Percentiles rank a stretch among this genome's conserved stretches.
Evolutionary conservation across 441 rosid genomes (phyloP).

Genomic region (Omphalea diandra): DNA sequence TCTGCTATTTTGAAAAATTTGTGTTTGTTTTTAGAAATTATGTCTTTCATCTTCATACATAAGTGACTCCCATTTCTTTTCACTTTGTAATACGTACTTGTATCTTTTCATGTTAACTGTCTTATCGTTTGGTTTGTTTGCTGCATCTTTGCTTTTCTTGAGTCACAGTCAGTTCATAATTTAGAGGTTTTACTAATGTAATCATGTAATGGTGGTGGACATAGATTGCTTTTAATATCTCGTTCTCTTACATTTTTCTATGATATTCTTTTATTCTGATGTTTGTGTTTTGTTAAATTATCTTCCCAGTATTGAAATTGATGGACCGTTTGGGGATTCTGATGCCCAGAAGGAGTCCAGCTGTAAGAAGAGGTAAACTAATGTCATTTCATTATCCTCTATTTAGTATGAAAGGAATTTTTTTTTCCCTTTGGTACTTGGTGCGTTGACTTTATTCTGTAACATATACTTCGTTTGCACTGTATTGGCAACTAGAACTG

Average conservation of each 20-base stretch:
- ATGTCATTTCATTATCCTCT: not conserved
- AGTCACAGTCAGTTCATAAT: not conserved
- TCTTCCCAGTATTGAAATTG: constrained; percentile 54
- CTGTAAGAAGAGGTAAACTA: constrained; percentile 72
- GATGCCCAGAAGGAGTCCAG: constrained; percentile 65
- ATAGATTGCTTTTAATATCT: not conserved
- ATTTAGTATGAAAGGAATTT: not conserved
- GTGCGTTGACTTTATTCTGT: not conserved
- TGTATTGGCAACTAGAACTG: constrained; percentile 4
- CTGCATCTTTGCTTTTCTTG: not conserved
- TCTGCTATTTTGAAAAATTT: not conserved
- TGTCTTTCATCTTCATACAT: not conserved
- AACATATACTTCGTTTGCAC: not conserved
- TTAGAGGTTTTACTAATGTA: not conserved
- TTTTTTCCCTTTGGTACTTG: not conserved
- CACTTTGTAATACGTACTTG: not conserved
- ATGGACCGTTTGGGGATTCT: constrained; percentile 70
- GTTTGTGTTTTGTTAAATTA: constrained; percentile 4
- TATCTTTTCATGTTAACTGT: not conserved
- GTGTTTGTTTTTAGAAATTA: not conserved
- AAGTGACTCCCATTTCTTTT: not conserved
- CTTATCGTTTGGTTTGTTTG: constrained; percentile 7
- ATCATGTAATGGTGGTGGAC: not conserved
- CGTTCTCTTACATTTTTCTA: not conserved
- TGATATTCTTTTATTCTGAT: constrained; percentile 6